Conservation (phyloP, 305 asterid genomes). For the Fraxinus ornus region DNA sequence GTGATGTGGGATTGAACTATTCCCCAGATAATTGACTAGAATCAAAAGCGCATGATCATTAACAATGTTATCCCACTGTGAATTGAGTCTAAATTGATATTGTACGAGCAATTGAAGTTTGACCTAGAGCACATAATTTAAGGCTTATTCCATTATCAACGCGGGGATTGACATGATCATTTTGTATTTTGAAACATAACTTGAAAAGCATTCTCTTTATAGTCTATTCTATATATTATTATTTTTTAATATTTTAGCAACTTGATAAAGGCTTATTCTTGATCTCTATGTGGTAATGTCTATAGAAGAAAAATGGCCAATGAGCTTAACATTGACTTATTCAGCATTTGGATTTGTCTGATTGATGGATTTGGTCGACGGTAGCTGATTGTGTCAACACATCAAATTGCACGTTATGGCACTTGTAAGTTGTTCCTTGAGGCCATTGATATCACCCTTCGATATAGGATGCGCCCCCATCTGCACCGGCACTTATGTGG, state of each 20-base stretch:
- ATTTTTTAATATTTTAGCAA: neutral
- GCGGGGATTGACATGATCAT: neutral
- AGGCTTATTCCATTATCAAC: neutral
- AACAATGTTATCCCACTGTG: too few species aligned
- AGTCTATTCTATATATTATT: neutral
- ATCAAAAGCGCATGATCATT: too few species aligned
- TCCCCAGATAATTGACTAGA: neutral
- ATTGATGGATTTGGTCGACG: neutral
- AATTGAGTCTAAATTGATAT: neutral
- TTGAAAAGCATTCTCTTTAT: neutral
- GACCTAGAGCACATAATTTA: neutral
- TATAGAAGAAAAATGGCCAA: neutral
- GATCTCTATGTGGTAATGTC: neutral
- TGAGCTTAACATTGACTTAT: neutral
- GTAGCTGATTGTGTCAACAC: neutral
- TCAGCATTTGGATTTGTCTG: neutral
- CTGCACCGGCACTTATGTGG: neutral
- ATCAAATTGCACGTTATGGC: neutral
- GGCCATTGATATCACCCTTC: neutral
- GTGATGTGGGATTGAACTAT: neutral
- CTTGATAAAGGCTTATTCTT: too few species aligned
- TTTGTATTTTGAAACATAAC: neutral
- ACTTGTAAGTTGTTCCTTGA: neutral
- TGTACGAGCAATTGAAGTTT: neutral
- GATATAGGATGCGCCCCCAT: neutral